Percentiles rank a stretch among this genome's conserved stretches.
Evolutionary conservation across 768 basidiomycete species (phyloP).

Genomic region (Rhizopogon rudus): DNA sequence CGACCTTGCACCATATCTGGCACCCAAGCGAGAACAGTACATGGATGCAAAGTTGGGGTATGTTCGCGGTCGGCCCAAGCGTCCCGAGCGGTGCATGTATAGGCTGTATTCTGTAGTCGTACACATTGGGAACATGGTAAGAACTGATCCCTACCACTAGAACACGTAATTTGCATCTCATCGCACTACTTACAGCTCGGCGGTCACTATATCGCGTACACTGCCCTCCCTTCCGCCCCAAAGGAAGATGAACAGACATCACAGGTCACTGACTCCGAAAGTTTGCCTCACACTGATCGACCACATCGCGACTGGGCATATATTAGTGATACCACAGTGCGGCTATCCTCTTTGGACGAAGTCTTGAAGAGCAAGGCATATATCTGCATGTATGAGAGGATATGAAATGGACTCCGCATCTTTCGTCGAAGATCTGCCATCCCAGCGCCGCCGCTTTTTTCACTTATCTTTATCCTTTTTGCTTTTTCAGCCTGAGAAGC

Average conservation of each 20-base stretch:
- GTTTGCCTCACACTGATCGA: conserved; percentile 3
- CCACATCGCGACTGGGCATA: conserved; percentile 74
- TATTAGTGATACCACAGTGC: conserved; percentile 87
- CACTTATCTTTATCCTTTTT: neutral
- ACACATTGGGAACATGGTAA: conserved; percentile 83
- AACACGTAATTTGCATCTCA: conserved; percentile 1
- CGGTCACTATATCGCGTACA: conserved; percentile 87
- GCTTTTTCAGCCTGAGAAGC: neutral
- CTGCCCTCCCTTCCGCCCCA: conserved; percentile 53
- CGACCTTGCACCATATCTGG: conserved; percentile 82
- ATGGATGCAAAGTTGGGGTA: conserved; percentile 36
- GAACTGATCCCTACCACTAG: conserved; percentile 12
- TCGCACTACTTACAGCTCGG: conserved; percentile 49
- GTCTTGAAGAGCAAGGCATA: conserved; percentile 91
- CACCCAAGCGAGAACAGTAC: conserved; percentile 73
- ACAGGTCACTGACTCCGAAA: conserved; percentile 7
- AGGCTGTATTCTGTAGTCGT: conserved; percentile 79
- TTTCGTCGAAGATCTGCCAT: neutral
- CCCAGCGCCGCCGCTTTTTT: neutral
- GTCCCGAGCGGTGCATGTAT: conserved; percentile 50
- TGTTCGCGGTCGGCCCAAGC: conserved; percentile 18
- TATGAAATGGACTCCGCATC: conserved; percentile 27
- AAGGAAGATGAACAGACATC: conserved; percentile 3
- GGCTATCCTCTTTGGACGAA: conserved; percentile 76
- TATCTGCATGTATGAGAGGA: conserved; percentile 87